phyloP scores from a whole-genome alignment of 345 rosid species.

The Acer yangbiense region DNA sequence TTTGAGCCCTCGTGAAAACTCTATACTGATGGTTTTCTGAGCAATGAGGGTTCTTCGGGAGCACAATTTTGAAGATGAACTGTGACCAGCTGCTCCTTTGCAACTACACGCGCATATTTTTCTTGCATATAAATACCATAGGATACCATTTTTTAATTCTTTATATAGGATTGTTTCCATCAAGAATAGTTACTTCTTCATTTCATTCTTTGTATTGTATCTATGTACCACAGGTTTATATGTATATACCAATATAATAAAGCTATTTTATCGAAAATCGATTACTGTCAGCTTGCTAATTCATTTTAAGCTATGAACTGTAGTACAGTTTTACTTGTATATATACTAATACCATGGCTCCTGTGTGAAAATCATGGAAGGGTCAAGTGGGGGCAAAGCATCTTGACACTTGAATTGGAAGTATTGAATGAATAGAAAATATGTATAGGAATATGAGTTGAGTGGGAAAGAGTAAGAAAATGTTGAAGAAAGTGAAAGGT shows the following conservation, averaged over 20 bases:
- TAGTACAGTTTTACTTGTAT: neutral
- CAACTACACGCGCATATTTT: slow-evolving; percentile 1
- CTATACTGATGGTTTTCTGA: neutral
- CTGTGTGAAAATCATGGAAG: neutral
- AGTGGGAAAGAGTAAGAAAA: neutral
- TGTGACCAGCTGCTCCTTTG: neutral
- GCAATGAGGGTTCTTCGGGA: slow-evolving; percentile 26
- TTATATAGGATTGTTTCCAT: slow-evolving; percentile 14
- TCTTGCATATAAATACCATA: slow-evolving; percentile 17
- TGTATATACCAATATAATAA: neutral
- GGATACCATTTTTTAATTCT: slow-evolving; percentile 30
- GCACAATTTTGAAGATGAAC: neutral
- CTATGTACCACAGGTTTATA: neutral
- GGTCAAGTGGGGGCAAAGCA: neutral
- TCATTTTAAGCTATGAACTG: neutral
- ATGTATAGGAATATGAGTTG: neutral
- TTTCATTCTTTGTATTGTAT: slow-evolving; percentile 3
- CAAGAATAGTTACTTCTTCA: slow-evolving; percentile 14
- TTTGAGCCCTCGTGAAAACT: slow-evolving; percentile 20
- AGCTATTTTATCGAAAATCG: neutral
- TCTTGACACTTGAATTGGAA: too few relatives aligned
- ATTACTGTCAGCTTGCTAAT: neutral
- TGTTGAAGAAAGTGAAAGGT: neutral
- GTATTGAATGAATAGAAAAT: neutral
- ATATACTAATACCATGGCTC: too few relatives aligned